These are phyloP conservation scores for Wallacemonas rigidus DNA, from an alignment of 208 protist species.

Conservation along the genomic window DNA sequence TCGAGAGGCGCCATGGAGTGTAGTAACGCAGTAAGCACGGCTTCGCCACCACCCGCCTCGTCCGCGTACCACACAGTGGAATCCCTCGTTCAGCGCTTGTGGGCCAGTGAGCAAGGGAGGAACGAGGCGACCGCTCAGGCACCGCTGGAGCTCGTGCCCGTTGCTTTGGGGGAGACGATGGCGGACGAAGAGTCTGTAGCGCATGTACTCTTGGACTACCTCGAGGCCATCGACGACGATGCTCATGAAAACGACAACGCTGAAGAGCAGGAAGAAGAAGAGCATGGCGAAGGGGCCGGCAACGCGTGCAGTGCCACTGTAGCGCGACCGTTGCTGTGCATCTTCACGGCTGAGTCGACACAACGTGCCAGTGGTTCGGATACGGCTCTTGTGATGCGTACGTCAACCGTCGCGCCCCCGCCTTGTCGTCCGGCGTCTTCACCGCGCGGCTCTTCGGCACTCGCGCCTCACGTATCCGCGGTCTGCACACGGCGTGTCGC, in stretches of 20 bases:
- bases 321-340: background rate
- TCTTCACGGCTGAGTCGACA: background rate
- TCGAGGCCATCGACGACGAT: background rate
- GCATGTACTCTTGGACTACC: background rate
- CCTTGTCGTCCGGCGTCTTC: too few relatives aligned
- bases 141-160: background rate
- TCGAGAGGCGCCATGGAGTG: slow-evolving; percentile 5
- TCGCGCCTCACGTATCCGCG: background rate
- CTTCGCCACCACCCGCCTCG: background rate
- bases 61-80: background rate
- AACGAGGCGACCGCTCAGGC: background rate
- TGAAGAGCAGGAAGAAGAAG: background rate
- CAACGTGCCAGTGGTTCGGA: background rate
- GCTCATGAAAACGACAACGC: background rate
- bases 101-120: background rate
- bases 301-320: background rate
- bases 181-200: background rate
- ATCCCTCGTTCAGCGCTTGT: background rate
- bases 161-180: background rate
- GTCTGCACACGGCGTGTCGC: background rate
- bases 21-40: too few relatives aligned
- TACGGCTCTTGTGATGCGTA: background rate
- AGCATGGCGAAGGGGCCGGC: background rate
- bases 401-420: background rate
- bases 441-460: background rate